Evolutionary conservation across 2,329 filamentous ascomycete species (phyloP).

Genomic region (Colletotrichum gigasporum): DNA sequence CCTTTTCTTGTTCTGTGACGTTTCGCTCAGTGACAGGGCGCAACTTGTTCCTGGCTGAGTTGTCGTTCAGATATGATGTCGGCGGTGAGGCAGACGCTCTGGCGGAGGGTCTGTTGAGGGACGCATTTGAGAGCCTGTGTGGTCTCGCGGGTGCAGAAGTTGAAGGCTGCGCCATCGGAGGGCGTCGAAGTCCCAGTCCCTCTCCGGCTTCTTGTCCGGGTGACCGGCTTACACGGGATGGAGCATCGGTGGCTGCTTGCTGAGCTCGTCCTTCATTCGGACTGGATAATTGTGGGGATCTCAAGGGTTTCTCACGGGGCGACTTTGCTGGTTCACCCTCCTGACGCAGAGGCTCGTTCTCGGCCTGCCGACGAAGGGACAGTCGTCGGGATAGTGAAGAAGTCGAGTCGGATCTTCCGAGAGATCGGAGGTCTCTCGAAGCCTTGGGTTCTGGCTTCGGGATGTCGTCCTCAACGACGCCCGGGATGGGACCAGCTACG

Average conservation of each 20-base stretch:
- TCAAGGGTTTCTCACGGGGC: constrained; percentile 52
- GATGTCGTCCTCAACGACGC: constrained; percentile 80
- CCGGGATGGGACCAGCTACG: constrained; percentile 80
- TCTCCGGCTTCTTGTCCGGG: constrained; percentile 57
- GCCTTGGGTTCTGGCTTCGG: constrained; percentile 46
- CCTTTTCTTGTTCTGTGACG: constrained; percentile 72
- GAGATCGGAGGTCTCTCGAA: constrained; percentile 46
- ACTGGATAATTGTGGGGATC: constrained; percentile 47
- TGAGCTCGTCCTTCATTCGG: constrained; percentile 45
- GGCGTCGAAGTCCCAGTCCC: constrained; percentile 63
- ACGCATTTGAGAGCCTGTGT: constrained; percentile 52
- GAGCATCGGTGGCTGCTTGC: constrained; percentile 37
- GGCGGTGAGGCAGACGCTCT: constrained; percentile 46
- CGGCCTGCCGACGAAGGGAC: constrained; percentile 53
- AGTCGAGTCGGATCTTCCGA: constrained; percentile 39
- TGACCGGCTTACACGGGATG: constrained; percentile 49
- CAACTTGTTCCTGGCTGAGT: constrained; percentile 40
- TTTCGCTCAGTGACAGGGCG: constrained; percentile 36
- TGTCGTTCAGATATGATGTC: constrained; percentile 47
- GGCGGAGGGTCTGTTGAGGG: constrained; percentile 42
- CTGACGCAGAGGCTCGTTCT: constrained; percentile 47
- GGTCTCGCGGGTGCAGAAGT: constrained; percentile 58
- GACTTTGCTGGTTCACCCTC: constrained; percentile 46
- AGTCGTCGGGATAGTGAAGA: constrained; percentile 41
- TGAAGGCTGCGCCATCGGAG: constrained; percentile 55